phyloP scores from a whole-genome alignment of 306 rosid genomes.

The Luffa acutangula region DNA sequence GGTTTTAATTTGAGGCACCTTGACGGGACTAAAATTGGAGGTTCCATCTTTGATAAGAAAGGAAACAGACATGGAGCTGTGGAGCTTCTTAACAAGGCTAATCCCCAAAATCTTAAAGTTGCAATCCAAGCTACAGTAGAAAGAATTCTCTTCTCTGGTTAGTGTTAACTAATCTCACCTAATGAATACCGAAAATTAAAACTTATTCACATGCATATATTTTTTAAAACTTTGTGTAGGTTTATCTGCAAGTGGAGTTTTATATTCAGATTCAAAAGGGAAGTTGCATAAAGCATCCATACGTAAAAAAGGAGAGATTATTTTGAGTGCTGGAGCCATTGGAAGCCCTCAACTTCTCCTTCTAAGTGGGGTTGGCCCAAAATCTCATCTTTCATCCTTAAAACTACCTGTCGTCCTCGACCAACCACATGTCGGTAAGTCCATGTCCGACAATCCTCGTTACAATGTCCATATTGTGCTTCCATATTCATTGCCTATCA shows the following conservation, averaged over 20 bases:
- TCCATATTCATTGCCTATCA: neutral
- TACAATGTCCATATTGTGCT: neutral
- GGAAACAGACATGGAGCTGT: slow-evolving; percentile 18
- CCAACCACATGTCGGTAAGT: slow-evolving; percentile 14
- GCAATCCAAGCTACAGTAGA: slow-evolving; percentile 13
- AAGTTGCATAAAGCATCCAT: slow-evolving; percentile 10
- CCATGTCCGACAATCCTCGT: slow-evolving; percentile 19
- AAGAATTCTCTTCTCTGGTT: slow-evolving; percentile 15
- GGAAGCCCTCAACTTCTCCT: slow-evolving; percentile 28
- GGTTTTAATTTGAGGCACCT: slow-evolving; percentile 3
- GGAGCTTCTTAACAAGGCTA: slow-evolving; percentile 12
- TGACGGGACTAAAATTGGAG: slow-evolving; percentile 6
- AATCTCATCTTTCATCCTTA: neutral
- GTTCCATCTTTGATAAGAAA: slow-evolving; percentile 3
- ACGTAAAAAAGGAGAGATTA: slow-evolving; percentile 14
- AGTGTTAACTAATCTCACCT: neutral
- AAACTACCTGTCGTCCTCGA: slow-evolving; percentile 8
- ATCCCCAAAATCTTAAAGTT: slow-evolving; percentile 4
- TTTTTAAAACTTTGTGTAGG: neutral
- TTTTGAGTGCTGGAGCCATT: slow-evolving; percentile 22
- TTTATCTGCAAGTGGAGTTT: slow-evolving; percentile 16
- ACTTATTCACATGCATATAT: neutral
- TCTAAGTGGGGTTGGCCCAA: slow-evolving; percentile 21
- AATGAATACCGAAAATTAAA: no score
- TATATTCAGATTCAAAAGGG: slow-evolving; percentile 14